These are phyloP conservation scores for Pythium folliculosum DNA, from an alignment of 352 stramenopile genomes.

Conservation along the genomic window DNA sequence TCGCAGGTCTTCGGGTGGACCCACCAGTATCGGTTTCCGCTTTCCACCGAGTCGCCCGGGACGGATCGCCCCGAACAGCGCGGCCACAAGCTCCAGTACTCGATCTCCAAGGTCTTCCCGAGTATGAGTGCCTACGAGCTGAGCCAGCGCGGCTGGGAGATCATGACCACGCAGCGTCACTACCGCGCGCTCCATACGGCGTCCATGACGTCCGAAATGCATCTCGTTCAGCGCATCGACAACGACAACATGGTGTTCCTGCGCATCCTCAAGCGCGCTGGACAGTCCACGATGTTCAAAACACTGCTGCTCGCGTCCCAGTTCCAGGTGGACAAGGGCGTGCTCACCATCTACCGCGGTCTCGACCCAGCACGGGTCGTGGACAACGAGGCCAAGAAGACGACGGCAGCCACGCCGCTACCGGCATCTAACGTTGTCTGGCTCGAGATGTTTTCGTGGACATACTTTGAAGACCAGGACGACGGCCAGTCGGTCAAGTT, in stretches of 20 bases:
- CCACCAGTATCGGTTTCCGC: constrained; percentile 37
- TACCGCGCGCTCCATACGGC: constrained; percentile 29
- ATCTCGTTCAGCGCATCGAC: constrained; percentile 55
- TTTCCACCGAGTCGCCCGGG: neutral
- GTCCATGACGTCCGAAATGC: constrained; percentile 37
- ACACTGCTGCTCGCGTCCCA: constrained; percentile 65
- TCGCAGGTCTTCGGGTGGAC: constrained; percentile 63
- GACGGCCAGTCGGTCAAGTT: constrained; percentile 30
- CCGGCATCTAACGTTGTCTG: constrained; percentile 36
- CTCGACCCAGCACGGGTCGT: constrained; percentile 52
- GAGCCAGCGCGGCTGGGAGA: constrained; percentile 51
- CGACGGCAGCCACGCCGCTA: neutral
- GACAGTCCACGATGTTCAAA: constrained; percentile 40
- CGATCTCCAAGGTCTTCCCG: constrained; percentile 58
- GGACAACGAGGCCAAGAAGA: neutral
- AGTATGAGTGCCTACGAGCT: constrained; percentile 41
- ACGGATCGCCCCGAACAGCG: neutral
- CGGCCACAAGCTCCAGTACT: constrained; percentile 51
- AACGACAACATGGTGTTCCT: constrained; percentile 62
- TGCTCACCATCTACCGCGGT: constrained; percentile 62
- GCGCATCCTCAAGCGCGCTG: constrained; percentile 45
- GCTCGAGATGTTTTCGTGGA: constrained; percentile 42
- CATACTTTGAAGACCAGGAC: constrained; percentile 21
- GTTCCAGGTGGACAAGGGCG: constrained; percentile 53
- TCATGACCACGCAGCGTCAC: constrained; percentile 40